A percentile compares a stretch with the other conserved stretches of the same genome.
phyloP scores from a whole-genome alignment of 257 asterid species.

The Jacaranda mimosifolia region DNA sequence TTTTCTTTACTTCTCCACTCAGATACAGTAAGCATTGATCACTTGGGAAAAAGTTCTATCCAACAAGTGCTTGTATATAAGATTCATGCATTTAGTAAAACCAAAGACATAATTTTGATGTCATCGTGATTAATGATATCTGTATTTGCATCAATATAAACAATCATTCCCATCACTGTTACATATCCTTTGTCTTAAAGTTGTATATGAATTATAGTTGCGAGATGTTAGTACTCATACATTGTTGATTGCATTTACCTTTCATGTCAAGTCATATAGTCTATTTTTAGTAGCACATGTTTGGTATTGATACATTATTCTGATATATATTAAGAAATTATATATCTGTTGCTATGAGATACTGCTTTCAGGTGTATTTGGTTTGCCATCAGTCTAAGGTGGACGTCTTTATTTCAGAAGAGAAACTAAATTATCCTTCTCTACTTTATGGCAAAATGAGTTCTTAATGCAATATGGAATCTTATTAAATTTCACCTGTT shows the following conservation, averaged over 20 bases:
- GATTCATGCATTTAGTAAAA: not conserved
- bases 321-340: not conserved
- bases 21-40: too few relatives aligned
- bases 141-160: not conserved
- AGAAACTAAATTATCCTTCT: not conserved
- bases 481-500: not conserved
- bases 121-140: not conserved
- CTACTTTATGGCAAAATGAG: not conserved
- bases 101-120: not conserved
- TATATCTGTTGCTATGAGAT: not conserved
- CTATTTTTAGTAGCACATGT: not conserved
- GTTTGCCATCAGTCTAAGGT: not conserved
- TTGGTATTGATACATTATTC: not conserved
- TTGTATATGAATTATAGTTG: not conserved
- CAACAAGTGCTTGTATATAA: too few relatives aligned
- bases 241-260: not conserved
- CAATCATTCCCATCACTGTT: slow-evolving; percentile 9
- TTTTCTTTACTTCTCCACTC: too few relatives aligned
- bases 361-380: not conserved
- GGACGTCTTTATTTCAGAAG: not conserved
- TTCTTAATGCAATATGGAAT: not conserved
- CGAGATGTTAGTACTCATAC: slow-evolving; percentile 5
- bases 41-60: too few relatives aligned
- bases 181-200: not conserved
- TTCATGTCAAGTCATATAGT: too few relatives aligned